Base-by-base conservation (phyloP, 2,329 filamentous ascomycete genomes). In the Amauroascus niger region DNA sequence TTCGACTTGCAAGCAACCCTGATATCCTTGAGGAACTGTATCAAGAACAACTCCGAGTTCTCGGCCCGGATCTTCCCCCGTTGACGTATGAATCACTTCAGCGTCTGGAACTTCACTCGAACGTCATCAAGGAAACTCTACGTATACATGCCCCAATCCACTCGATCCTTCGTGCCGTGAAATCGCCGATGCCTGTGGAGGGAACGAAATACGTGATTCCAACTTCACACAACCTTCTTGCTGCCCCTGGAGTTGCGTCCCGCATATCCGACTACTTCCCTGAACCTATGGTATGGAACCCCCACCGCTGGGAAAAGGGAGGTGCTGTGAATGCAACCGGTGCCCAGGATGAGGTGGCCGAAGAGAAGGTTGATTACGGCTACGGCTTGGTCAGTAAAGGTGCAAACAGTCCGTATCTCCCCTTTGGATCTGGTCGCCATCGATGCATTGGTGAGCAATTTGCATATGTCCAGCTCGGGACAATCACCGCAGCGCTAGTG, bases 361-460 rank as follows among this genome's bases (percentile, higher is more conserved):
- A 84, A 64, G 86, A 85, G 73, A 88, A 88, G 73, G 80, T 91
- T 57, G 91, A 96, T 68, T 96, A 96, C 68, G 91, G 91, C 32
- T 96, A 95, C 70, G 91, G 91, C 57, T 76, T 95, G 49, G 86
- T 96, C 61, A 90, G 82, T 77, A 95, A 96, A 77, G 91, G 91
- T 53, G 84, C 88, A 13, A 82, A 81, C 56, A 94, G 87, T 50
- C 90, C 91, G 0, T 97, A 96, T 69, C 80, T 97, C 46, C 91
- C 91, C 1, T 97, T 97, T 66, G 91, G 91, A 55, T 91, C 90
- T 28, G 91, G 91, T 40, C 79, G 91, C 61, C 91, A 97, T 72
- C 79, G 91, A 60, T 97, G 91, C 72, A 96, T 97, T 65, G 91
- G 91, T 60, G 91, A 97, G 77, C 88, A 95, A 65, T 97, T 96